Evolutionary conservation across 139 green algal genomes (phyloP), one percentile per base, ranked within the genome.

Genomic region (Chlorella sp.): DNA sequence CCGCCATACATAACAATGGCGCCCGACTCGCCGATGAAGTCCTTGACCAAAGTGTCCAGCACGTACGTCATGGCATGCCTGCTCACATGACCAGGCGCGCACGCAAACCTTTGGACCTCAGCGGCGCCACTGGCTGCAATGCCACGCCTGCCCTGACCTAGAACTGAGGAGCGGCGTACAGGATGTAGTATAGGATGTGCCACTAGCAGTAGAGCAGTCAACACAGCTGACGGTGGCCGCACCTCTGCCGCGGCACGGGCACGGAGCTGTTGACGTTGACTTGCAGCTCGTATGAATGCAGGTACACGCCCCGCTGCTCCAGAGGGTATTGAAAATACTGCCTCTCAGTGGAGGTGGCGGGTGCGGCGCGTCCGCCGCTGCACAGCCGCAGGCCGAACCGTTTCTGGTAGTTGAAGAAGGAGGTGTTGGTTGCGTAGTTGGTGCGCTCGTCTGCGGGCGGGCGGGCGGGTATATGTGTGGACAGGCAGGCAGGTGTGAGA

Each of bases 21-120:
- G 4, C 55, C 55, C 24, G 17, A 27, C 20, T 10, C 4, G 14
- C 55, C 55, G 22, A 64, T 10, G 14, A 4, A 31, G 27, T 30
- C 55, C 55, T 64, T 27, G 17, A 64, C 27, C 22, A 64, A 20
- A 20, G 17, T 4, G 55, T 64, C 55, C 4, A 10, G 27, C 20
- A 64, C 55, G 55, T 64, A 64, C 20, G 55, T 30, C 20, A 64
- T 30, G 55, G 22, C 55, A 64, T 64, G 55, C 55, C 55, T 64
- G 55, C 17, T n/a, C n/a, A n/a, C n/a, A n/a, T n/a, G n/a, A n/a
- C n/a, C n/a, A n/a, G n/a, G n/a, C n/a, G n/a, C n/a, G n/a, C n/a
- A n/a, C n/a, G n/a, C n/a, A n/a, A n/a, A n/a, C n/a, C n/a, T n/a
- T n/a, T n/a, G n/a, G n/a, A n/a, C n/a, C n/a, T n/a, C n/a, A n/a